Base-by-base conservation (phyloP, 768 basidiomycete species). In the Rhodosporidiobolus odoratus region DNA sequence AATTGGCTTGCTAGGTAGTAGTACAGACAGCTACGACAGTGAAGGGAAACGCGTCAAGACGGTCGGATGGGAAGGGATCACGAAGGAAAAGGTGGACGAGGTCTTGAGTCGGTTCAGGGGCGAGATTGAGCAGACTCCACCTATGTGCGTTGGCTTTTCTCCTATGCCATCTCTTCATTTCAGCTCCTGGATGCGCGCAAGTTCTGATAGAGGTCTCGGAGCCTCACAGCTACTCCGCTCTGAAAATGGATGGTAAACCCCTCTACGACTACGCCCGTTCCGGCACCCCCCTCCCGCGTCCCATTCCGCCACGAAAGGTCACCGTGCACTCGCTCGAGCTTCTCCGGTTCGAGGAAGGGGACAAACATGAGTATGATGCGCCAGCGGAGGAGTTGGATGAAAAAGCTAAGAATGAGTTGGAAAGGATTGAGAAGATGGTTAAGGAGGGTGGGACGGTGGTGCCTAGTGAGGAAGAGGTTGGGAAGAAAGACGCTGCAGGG, bases 211-310 rank as follows among this genome's bases (percentile, higher is more conserved):
- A n/a, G 47, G 23, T 27, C 65, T 63, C 25, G 66, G 17, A 6
- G 13, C 27, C 30, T 50, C 58, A 37, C 78, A 97, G 95, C 78
- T 99, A 94, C 81, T 98, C 96, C 16, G 96, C 96, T 3, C 83
- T 98, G 43, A 98, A 98, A 80, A 98, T 98, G 94, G 93, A 98
- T 74, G 96, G 96, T 1, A 91, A 85, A 79, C 92, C 92, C 0
- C 79, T 98, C 43, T 92, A 98, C 79, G 94, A 98, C 76, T 99
- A 98, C 78, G 96, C 96, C 27, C 87, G 96, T 4, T 84, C 88
- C 77, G 90, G 90, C 13, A 90, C 88, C 52, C 91, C 94, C 0
- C 85, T 99, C 23, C 96, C 96, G 40, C 87, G 93, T 15, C 90
- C 95, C n/a, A 94, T 99, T 69, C 91, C 93, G 76, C 79, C 88